Evolutionary conservation across 2,329 filamentous ascomycete species (phyloP).

Genomic region (Neonectria magnoliae): DNA sequence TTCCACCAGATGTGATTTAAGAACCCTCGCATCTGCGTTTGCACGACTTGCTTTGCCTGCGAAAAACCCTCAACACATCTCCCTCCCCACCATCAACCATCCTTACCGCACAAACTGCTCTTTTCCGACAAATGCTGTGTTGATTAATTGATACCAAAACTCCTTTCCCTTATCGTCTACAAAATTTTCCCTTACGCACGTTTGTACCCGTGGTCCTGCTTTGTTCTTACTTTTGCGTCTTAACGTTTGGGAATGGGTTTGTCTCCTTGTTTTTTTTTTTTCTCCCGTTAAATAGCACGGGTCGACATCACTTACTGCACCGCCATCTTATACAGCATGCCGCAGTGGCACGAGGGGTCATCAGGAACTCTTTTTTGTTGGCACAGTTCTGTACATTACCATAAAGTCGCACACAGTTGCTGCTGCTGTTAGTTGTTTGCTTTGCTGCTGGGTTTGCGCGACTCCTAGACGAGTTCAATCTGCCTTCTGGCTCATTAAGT

Average conservation of each 20-base stretch:
- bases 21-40: slow-evolving; percentile 51
- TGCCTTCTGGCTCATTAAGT: slow-evolving; percentile 48
- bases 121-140: slow-evolving; percentile 44
- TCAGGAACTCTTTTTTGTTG: slow-evolving; percentile 49
- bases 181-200: slow-evolving; percentile 35
- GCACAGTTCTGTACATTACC: slow-evolving; percentile 66
- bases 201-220: slow-evolving; percentile 41
- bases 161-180: slow-evolving; percentile 30
- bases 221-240: slow-evolving; percentile 37
- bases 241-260: slow-evolving; percentile 45
- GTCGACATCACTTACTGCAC: slow-evolving; percentile 41
- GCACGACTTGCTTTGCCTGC: slow-evolving; percentile 41
- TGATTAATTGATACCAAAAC: slow-evolving; percentile 53
- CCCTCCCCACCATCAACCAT: slow-evolving; percentile 20
- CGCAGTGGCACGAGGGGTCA: slow-evolving; percentile 50
- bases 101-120: slow-evolving; percentile 37
- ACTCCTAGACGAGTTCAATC: slow-evolving; percentile 51
- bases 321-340: slow-evolving; percentile 43
- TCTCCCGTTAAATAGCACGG: slow-evolving; percentile 43
- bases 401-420: slow-evolving; percentile 58
- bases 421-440: slow-evolving; percentile 51
- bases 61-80: slow-evolving; percentile 29
- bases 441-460: slow-evolving; percentile 47
- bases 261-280: slow-evolving; percentile 43
- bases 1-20: slow-evolving; percentile 88